Conservation (phyloP, 805 yeast species). For the Jamesozyma jinghongensis region DNA sequence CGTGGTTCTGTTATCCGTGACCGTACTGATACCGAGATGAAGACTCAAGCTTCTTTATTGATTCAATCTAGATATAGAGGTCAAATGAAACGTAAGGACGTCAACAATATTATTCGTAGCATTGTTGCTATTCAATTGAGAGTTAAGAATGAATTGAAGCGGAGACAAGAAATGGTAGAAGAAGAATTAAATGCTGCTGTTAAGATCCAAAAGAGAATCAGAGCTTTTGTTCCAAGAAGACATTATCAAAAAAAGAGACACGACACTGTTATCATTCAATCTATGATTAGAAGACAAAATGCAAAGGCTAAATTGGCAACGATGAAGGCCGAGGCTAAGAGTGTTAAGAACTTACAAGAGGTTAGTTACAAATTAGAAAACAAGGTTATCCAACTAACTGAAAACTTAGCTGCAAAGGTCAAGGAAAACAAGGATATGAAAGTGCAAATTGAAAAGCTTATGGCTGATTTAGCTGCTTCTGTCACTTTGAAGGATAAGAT, state of each 20-base stretch:
- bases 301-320: constrained; percentile 59
- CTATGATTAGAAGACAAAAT: constrained; percentile 61
- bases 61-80: constrained; percentile 67
- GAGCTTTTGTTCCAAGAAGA: constrained; percentile 57
- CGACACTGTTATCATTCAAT: constrained; percentile 65
- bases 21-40: constrained; percentile 45
- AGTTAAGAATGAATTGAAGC: constrained; percentile 43
- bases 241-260: constrained; percentile 38
- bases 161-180: constrained; percentile 41
- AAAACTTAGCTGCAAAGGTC: constrained; percentile 66
- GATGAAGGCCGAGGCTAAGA: constrained; percentile 80
- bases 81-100: constrained; percentile 36
- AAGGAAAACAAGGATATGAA: constrained; percentile 72
- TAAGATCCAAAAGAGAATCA: constrained; percentile 61
- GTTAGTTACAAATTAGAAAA: constrained; percentile 90
- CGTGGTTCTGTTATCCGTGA: constrained; percentile 56
- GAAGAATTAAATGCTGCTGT: constrained; percentile 57
- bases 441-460: constrained; percentile 46
- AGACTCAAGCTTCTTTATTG: constrained; percentile 51
- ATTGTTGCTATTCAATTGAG: constrained; percentile 40
- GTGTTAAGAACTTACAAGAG: constrained; percentile 81
- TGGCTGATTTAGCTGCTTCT: constrained; percentile 44
- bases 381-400: constrained; percentile 94
- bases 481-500: constrained; percentile 44
- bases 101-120: constrained; percentile 21